Conservation (phyloP, 2,329 filamentous ascomycete genomes). For the Diaporthe amygdali region DNA sequence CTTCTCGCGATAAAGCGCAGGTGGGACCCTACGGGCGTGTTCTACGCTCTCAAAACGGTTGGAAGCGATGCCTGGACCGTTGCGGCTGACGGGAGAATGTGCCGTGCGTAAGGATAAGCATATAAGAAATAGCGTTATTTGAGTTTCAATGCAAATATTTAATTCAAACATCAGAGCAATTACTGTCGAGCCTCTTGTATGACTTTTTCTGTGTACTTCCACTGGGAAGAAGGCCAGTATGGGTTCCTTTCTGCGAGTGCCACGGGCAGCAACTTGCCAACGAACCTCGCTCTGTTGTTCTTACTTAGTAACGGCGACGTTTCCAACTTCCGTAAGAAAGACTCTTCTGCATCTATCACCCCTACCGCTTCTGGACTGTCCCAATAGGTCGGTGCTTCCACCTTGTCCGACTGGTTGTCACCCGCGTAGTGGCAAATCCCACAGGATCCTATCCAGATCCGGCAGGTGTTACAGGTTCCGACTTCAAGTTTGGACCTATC, state of each 20-base stretch:
- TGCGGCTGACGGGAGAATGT: constrained; percentile 37
- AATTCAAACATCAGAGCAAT: neutral
- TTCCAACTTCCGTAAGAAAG: too few species aligned
- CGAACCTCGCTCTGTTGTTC: neutral
- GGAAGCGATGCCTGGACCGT: constrained; percentile 45
- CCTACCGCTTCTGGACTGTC: too few species aligned
- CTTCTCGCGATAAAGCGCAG: constrained; percentile 36
- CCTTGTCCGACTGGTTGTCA: neutral
- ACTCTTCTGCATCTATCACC: too few species aligned
- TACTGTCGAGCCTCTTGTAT: neutral
- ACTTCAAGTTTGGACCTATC: neutral
- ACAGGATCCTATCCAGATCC: neutral
- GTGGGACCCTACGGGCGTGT: constrained; percentile 36
- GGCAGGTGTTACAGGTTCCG: neutral
- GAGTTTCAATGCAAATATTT: neutral
- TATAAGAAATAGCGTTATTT: neutral
- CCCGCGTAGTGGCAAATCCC: neutral
- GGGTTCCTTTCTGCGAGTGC: too few species aligned
- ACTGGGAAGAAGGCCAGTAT: neutral
- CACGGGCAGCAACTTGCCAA: neutral
- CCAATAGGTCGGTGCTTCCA: neutral
- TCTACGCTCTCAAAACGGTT: constrained; percentile 36
- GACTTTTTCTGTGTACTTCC: neutral
- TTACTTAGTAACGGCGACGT: too few species aligned
- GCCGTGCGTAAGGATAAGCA: constrained; percentile 28